A percentile compares a stretch with the other conserved stretches of the same genome.
Evolutionary conservation across 116 monocot species (phyloP).

Genomic region (Zostera marina): DNA sequence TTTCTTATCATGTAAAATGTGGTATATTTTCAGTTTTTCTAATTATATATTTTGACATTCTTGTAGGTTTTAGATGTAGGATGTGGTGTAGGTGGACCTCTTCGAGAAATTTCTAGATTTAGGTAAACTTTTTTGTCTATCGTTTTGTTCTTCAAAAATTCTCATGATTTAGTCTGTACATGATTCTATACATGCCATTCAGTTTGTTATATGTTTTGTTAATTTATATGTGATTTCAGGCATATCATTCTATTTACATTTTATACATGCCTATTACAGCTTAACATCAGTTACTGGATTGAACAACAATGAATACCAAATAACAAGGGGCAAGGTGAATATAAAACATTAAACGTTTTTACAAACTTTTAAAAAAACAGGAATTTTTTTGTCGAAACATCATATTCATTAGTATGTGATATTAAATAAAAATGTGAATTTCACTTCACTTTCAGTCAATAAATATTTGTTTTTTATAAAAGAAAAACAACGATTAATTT

Average conservation of each 20-base stretch:
- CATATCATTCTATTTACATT: background rate
- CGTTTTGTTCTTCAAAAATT: background rate
- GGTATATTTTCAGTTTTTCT: background rate
- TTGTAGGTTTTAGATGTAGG: slow-evolving; percentile 91
- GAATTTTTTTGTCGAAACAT: no score
- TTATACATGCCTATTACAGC: slow-evolving; percentile 20
- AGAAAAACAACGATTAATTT: background rate
- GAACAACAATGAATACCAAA: slow-evolving; percentile 79
- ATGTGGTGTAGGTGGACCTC: slow-evolving; percentile 90
- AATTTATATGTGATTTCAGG: no score
- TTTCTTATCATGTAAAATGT: background rate
- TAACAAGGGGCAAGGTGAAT: slow-evolving; percentile 47
- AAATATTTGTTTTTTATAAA: no score
- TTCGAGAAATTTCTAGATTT: slow-evolving; percentile 89
- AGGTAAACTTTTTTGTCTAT: slow-evolving; percentile 26
- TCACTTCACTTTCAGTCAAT: no score
- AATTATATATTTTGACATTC: background rate
- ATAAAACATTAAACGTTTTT: no score
- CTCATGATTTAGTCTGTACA: background rate
- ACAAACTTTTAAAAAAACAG: no score
- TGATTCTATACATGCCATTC: background rate
- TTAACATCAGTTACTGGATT: slow-evolving; percentile 46
- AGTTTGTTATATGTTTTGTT: background rate
- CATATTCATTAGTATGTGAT: no score
- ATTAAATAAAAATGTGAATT: no score